These are phyloP conservation scores for Saccharomycopsis guyanensis DNA, from an alignment of 805 yeast genomes.

Conservation along the genomic window DNA sequence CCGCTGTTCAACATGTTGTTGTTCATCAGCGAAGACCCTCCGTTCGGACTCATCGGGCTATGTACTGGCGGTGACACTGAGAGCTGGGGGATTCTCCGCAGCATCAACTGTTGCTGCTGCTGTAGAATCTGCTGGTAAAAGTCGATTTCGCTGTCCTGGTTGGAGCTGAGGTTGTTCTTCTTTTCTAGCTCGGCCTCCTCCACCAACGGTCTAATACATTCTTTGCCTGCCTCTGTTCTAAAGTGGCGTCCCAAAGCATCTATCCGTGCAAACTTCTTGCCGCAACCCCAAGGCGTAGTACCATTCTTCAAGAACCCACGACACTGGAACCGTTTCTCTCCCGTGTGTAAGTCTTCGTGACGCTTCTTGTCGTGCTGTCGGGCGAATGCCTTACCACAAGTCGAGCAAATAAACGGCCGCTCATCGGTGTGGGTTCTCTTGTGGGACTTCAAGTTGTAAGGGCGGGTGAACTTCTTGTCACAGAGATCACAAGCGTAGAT, in stretches of 20 bases:
- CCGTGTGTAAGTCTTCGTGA: conserved; percentile 69
- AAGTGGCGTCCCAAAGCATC: conserved; percentile 77
- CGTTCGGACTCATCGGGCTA: not conserved
- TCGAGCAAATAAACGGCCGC: conserved; percentile 63
- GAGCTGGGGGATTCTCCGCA: not conserved
- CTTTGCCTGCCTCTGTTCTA: conserved; percentile 70
- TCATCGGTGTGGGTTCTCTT: conserved; percentile 85
- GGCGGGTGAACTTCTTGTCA: conserved; percentile 81
- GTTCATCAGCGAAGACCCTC: not conserved
- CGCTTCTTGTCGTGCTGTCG: conserved; percentile 71
- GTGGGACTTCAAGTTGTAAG: conserved; percentile 88
- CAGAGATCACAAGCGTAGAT: conserved; percentile 76
- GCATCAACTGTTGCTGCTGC: conserved; percentile 1
- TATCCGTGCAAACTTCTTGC: conserved; percentile 68
- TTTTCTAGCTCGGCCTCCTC: conserved; percentile 42
- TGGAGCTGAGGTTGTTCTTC: not conserved
- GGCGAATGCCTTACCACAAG: conserved; percentile 78
- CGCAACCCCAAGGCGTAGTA: conserved; percentile 63
- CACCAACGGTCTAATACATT: conserved; percentile 60
- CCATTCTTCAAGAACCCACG: conserved; percentile 56
- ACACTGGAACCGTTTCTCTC: conserved; percentile 69
- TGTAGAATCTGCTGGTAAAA: conserved; percentile 11
- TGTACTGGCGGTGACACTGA: not conserved
- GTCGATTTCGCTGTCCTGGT: not conserved
- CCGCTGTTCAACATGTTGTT: not conserved